Conservation (phyloP, 2,329 filamentous ascomycete genomes). For the Fusarium nematophilum region DNA sequence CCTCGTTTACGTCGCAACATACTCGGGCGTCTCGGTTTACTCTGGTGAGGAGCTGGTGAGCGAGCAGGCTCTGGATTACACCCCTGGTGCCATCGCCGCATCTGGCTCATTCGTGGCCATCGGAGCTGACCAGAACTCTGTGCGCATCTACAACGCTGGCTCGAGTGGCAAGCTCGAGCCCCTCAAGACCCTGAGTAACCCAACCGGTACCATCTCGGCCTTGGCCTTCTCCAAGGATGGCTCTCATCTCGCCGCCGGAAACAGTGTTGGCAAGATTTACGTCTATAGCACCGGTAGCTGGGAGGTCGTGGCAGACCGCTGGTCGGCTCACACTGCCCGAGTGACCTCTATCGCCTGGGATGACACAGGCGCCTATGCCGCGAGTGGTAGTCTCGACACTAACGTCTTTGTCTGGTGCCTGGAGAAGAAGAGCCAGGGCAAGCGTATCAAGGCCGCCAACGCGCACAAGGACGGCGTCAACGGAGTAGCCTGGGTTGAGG, state of each 20-base stretch:
- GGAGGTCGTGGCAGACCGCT: constrained; percentile 80
- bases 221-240: constrained; percentile 87
- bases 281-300: constrained; percentile 75
- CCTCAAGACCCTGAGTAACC: constrained; percentile 70
- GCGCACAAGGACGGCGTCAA: constrained; percentile 97
- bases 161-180: constrained; percentile 66
- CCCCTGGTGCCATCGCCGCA: constrained; percentile 78
- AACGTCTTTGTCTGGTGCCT: constrained; percentile 95
- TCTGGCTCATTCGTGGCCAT: constrained; percentile 76
- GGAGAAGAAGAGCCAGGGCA: constrained; percentile 79
- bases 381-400: constrained; percentile 88
- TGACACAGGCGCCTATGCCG: constrained; percentile 78
- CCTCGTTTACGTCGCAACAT: constrained; percentile 68
- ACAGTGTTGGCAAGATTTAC: constrained; percentile 86
- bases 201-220: constrained; percentile 78
- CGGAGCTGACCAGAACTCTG: constrained; percentile 77
- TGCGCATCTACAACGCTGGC: constrained; percentile 76
- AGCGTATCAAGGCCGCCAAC: constrained; percentile 84
- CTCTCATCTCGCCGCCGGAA: constrained; percentile 83
- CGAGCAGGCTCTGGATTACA: constrained; percentile 68
- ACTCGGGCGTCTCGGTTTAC: constrained; percentile 64
- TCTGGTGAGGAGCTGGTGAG: constrained; percentile 70
- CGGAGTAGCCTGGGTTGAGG: constrained; percentile 83
- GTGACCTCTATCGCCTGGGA: constrained; percentile 79
- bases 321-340: constrained; percentile 70